Base-by-base conservation (phyloP, 192 early-diverging fungal genomes). In the Backusella tarrabulga region DNA sequence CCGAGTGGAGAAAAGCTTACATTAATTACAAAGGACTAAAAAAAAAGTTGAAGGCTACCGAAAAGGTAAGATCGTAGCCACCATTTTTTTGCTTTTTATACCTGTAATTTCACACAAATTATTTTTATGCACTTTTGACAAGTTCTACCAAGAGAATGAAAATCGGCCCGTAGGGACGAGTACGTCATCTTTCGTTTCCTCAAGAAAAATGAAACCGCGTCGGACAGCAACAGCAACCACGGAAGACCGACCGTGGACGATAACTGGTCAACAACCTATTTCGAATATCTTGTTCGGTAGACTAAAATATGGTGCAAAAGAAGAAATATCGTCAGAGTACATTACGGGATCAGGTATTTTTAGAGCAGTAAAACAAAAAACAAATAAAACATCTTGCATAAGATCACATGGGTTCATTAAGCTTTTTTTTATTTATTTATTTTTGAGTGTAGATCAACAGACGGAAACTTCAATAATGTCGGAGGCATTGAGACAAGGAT, bases 1-100 rank as follows among this genome's bases (percentile, higher is more conserved):
- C 93, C 19, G 93, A 94, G 76, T 94, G 93, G 93, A 83, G 85
- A 75, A 89, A 89, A 68, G 90, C 88, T 76, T 94, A 94, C 71
- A 88, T 91, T 35, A 85, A 92, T 80, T 94, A 94, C 77, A 84
- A 85, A 71, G 85, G 86, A 0, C 82, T 92, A 15, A 92, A 92
- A 77, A 88, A 85, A 72, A 67, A 78, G 41, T 80, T 91, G 60
- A 90, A 90, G 68, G 82, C 77, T 14, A 84, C 87, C 12, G 84
- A 84, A 41, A 80, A 75, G 11, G 83, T 84, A 75, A 60, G 17
- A 32, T 6, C 42, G 15, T 3, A 44, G 15, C 42, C 67, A 19
- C 50, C 32, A 5, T 46, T 71, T 71, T 14, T 17, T 0, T 72
- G 36, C 34, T 44, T 71, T 21, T 9, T 21, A 56, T 56, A 23